Evolutionary conservation across 1,284 basidiomycete genomes (phyloP).

Genomic region (Omphalotus olearius): DNA sequence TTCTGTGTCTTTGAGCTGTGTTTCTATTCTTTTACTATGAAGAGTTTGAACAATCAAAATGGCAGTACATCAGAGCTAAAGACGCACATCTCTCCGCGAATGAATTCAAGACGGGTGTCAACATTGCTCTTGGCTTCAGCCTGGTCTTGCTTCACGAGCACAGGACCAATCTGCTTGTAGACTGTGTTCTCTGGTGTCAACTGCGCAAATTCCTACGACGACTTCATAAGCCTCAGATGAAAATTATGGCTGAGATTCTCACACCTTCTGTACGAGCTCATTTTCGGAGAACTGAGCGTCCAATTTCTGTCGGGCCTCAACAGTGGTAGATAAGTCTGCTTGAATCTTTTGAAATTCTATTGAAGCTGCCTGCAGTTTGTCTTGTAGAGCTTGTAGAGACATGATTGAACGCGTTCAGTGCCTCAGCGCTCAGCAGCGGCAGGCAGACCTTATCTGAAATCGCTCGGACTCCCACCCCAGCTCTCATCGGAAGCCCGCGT

Average conservation of each 20-base stretch:
- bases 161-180: conserved; percentile 92
- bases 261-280: conserved; percentile 86
- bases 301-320: conserved; percentile 79
- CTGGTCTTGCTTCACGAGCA: conserved; percentile 88
- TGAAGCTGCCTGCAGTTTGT: conserved; percentile 58
- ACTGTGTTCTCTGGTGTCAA: conserved; percentile 78
- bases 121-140: conserved; percentile 88
- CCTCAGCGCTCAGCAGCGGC: too few relatives aligned
- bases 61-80: not conserved
- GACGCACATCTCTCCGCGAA: conserved; percentile 84
- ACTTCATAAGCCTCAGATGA: not conserved
- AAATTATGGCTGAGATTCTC: conserved; percentile 10
- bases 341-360: conserved; percentile 80
- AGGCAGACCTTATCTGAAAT: conserved; percentile 5
- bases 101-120: conserved; percentile 89
- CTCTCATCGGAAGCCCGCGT: not conserved
- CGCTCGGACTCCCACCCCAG: not conserved
- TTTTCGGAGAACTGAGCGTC: conserved; percentile 92
- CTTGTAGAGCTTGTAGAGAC: conserved; percentile 36
- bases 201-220: conserved; percentile 73
- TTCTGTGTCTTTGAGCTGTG: conserved; percentile 73
- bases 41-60: conserved; percentile 1
- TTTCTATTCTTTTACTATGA: conserved; percentile 75
- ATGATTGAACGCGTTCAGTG: too few relatives aligned
- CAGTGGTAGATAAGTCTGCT: conserved; percentile 61